phyloP scores from a whole-genome alignment of 2,329 filamentous ascomycete species.

The Stemphylium beticola region DNA sequence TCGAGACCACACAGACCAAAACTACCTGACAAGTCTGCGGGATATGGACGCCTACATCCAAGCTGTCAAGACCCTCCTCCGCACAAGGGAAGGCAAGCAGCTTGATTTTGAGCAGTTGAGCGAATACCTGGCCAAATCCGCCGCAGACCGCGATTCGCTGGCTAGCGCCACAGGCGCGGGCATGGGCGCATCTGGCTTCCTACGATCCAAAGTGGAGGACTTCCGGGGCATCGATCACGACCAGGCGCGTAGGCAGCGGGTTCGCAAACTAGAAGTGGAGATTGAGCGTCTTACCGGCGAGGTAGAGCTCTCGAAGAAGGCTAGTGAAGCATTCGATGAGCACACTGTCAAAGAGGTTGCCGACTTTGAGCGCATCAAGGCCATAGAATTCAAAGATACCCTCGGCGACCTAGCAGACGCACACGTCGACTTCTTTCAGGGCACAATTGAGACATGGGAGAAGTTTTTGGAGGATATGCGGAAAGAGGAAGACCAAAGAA shows the following conservation, averaged over 20 bases:
- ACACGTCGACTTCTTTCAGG: slow-evolving; percentile 85
- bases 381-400: slow-evolving; percentile 86
- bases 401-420: slow-evolving; percentile 82
- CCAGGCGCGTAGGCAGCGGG: slow-evolving; percentile 81
- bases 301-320: slow-evolving; percentile 85
- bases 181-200: slow-evolving; percentile 80
- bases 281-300: slow-evolving; percentile 88
- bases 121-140: slow-evolving; percentile 92
- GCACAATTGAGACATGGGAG: slow-evolving; percentile 84
- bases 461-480: slow-evolving; percentile 89
- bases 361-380: slow-evolving; percentile 97
- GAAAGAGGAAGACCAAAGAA: slow-evolving; percentile 59
- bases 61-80: slow-evolving; percentile 86
- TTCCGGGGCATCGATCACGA: slow-evolving; percentile 97
- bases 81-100: slow-evolving; percentile 95
- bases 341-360: slow-evolving; percentile 91
- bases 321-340: slow-evolving; percentile 92
- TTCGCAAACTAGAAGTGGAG: slow-evolving; percentile 87
- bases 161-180: slow-evolving; percentile 69
- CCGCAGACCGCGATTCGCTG: slow-evolving; percentile 81
- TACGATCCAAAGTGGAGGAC: slow-evolving; percentile 94
- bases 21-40: slow-evolving; percentile 88
- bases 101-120: slow-evolving; percentile 96
- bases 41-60: slow-evolving; percentile 95
- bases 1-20: slow-evolving; percentile 90